Conservation (phyloP, 139 green algal species). For the Mychonastes homosphaera region DNA sequence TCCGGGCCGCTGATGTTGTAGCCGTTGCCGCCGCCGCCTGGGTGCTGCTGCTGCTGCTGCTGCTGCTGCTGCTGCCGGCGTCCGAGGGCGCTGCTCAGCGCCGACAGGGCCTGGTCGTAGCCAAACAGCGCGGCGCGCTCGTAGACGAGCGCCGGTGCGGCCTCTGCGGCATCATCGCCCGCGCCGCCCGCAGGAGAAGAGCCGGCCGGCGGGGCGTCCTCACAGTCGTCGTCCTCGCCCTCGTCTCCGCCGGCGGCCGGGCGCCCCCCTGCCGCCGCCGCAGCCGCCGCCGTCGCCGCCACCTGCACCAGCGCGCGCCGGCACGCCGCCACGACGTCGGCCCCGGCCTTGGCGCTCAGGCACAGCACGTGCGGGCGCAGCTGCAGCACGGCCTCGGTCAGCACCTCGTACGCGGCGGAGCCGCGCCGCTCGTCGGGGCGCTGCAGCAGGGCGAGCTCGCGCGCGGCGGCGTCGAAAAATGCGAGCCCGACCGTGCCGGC, state of each 20-base stretch:
- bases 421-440: neutral
- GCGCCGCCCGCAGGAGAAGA: neutral
- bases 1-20: too few relatives aligned
- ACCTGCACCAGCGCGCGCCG: neutral
- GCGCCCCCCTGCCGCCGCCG: neutral
- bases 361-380: conserved; percentile 33
- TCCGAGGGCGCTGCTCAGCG: too few relatives aligned
- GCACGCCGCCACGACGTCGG: conserved; percentile 23
- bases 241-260: neutral
- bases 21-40: too few relatives aligned
- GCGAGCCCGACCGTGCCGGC: neutral
- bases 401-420: conserved; percentile 12
- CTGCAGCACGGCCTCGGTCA: conserved; percentile 56
- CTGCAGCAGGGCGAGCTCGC: too few relatives aligned
- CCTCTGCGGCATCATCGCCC: neutral
- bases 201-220: too few relatives aligned
- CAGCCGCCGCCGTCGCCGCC: neutral
- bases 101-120: conserved; percentile 12
- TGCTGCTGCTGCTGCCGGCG: too few relatives aligned
- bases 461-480: neutral
- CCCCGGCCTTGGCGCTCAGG: conserved; percentile 33
- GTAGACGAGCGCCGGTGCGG: conserved; percentile 5
- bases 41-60: too few relatives aligned
- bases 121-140: conserved; percentile 15
- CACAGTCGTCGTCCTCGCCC: neutral